Base-by-base conservation (phyloP, 148 eudicot genomes). In the Chenopodium suecicum region DNA sequence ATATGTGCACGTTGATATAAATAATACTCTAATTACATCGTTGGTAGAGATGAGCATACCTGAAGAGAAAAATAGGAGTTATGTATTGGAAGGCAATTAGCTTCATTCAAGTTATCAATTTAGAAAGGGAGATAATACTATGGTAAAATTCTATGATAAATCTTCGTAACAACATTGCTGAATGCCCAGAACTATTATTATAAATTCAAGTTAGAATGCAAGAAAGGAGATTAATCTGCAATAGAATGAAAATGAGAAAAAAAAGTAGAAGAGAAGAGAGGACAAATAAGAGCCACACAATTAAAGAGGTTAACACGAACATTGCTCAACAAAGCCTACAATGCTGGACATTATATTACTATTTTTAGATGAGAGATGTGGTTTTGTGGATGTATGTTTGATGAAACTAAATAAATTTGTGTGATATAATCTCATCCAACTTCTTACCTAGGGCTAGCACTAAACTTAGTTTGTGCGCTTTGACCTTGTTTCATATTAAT, bases 241-340 rank as follows among this genome's bases (percentile, higher is more conserved):
- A 50, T 50, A 50, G 54, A 3, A 50, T 50, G 54, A 41, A 44
- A 31, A 48, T 8, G 2, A 41, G n/a, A 44, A 74, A 10, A 22
- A 71, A 71, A 19, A 41, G 0, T 16, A 58, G 22, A 58, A 19
- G 63, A 58, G 63, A 37, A 41, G 14, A 58, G 47, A 34, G 41
- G 46, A 75, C 27, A 75, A 75, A 56, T 58, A 27, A 66, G 67
- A 75, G 50, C 78, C 78, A 31, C 44, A 19, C 64, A 75, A 75
- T 11, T 56, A 50, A 1, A 64, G 46, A 75, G 63, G 19, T 12
- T 75, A 27, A 9, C 37, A 27, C 37, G 23, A 52, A 19, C 19
- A 8, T 31, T 58, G 20, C 17, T 16, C 32, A 77, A 2, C 17
- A 9, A 20, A 22, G 70, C 70, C 48, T 77, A 17, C 32, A 75